phyloP scores from a whole-genome alignment of 1,284 basidiomycete genomes.

The Singerocomus rubriflavus region DNA sequence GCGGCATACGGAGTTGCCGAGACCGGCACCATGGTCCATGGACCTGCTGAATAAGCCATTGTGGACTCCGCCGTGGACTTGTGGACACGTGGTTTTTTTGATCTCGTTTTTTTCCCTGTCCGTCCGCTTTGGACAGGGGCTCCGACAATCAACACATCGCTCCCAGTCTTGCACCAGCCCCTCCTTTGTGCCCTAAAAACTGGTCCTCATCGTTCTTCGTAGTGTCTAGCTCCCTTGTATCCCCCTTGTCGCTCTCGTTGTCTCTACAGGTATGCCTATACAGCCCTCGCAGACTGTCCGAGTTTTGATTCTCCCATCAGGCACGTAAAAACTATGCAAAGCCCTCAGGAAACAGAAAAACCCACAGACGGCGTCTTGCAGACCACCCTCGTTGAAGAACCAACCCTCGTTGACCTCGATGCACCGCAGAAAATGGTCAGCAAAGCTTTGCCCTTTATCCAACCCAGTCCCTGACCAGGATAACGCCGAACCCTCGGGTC shows the following conservation, averaged over 20 bases:
- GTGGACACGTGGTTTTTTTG: conserved; percentile 30
- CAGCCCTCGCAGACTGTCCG: background rate
- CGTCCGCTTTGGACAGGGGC: conserved; percentile 35
- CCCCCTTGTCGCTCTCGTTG: conserved; percentile 1
- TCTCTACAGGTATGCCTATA: conserved; percentile 14
- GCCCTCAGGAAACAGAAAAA: conserved; percentile 26
- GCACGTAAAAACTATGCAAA: conserved; percentile 33
- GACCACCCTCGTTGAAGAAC: conserved; percentile 17
- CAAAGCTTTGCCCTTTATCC: conserved; percentile 33
- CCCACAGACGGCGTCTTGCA: conserved; percentile 8
- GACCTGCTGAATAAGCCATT: conserved; percentile 23
- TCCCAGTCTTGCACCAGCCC: conserved; percentile 18
- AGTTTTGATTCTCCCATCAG: conserved; percentile 32
- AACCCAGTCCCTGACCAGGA: conserved; percentile 27
- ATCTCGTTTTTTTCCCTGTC: conserved; percentile 38
- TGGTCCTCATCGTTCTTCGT: conserved; percentile 6
- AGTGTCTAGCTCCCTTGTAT: background rate
- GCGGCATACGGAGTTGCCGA: conserved; percentile 10
- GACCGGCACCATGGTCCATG: conserved; percentile 26
- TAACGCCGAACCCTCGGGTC: conserved; percentile 31
- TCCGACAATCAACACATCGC: conserved; percentile 37
- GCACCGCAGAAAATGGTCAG: conserved; percentile 31
- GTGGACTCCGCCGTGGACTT: conserved; percentile 20
- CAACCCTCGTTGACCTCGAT: conserved; percentile 29
- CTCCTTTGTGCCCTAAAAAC: conserved; percentile 19